Evolutionary conservation across 208 protist species (phyloP).

Genomic region (Histomonas meleagridis): DNA sequence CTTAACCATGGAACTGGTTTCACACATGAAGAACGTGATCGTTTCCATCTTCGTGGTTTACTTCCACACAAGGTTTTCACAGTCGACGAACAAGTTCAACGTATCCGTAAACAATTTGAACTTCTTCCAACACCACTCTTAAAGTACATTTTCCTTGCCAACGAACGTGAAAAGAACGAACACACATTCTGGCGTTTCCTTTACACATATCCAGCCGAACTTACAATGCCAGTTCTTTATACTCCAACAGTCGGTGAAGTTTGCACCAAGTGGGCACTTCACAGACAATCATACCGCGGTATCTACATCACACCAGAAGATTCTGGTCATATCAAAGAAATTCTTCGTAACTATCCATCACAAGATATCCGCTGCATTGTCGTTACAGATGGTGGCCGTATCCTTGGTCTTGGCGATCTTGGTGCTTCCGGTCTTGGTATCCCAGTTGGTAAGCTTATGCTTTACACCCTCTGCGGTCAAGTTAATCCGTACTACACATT

Average conservation of each 20-base stretch:
- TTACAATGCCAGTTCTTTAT: conserved; percentile 36
- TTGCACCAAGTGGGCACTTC: background rate
- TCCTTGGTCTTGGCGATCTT: conserved; percentile 1
- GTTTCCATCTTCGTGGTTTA: background rate
- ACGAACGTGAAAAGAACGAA: background rate
- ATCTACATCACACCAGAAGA: conserved; percentile 21
- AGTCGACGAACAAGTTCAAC: background rate
- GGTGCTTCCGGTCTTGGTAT: background rate
- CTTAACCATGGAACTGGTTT: background rate
- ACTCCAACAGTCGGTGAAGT: conserved; percentile 33
- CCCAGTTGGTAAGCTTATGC: conserved; percentile 20
- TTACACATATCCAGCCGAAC: background rate
- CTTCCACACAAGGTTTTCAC: conserved; percentile 26
- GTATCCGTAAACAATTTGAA: background rate
- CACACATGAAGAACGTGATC: background rate
- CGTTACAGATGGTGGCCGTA: conserved; percentile 30
- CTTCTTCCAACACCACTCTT: background rate
- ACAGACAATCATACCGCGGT: background rate
- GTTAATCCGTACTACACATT: background rate
- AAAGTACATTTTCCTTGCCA: background rate
- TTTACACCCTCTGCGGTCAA: background rate
- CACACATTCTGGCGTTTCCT: background rate
- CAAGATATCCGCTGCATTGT: background rate
- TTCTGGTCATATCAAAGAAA: background rate
- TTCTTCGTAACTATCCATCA: background rate